phyloP scores from a whole-genome alignment of 2,329 filamentous ascomycete species.

The Aureobasidium uvarum region DNA sequence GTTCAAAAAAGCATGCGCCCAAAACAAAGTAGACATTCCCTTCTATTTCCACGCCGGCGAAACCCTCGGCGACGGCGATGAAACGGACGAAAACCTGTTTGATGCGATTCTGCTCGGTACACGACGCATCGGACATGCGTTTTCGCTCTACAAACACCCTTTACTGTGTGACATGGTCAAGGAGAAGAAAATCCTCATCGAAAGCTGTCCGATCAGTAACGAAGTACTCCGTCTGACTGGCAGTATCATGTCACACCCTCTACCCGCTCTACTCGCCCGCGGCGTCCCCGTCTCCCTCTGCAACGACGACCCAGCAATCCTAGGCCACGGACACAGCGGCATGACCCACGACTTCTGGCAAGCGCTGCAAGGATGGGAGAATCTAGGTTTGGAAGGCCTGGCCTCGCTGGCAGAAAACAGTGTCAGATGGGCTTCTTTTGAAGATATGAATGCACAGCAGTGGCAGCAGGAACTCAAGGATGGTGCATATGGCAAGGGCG shows the following conservation, averaged over 20 bases:
- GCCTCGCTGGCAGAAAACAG: constrained; percentile 90
- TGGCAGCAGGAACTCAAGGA: constrained; percentile 73
- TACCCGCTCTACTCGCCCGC: constrained; percentile 79
- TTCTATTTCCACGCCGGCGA: constrained; percentile 98
- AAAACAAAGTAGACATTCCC: constrained; percentile 76
- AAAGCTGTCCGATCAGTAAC: constrained; percentile 88
- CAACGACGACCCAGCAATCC: constrained; percentile 87
- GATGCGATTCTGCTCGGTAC: constrained; percentile 86
- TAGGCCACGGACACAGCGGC: constrained; percentile 77
- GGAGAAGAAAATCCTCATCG: constrained; percentile 81
- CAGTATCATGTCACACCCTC: constrained; percentile 72
- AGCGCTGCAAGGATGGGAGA: constrained; percentile 85
- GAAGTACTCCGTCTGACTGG: constrained; percentile 78
- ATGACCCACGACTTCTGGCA: constrained; percentile 96
- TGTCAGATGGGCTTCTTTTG: constrained; percentile 83
- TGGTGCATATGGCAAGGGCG: constrained; percentile 67
- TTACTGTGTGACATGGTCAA: constrained; percentile 85
- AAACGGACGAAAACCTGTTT: constrained; percentile 79
- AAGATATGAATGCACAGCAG: constrained; percentile 68
- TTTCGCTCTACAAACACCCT: constrained; percentile 87
- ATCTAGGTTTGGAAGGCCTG: constrained; percentile 81
- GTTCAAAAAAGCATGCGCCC: constrained; percentile 82
- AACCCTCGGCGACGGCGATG: constrained; percentile 73
- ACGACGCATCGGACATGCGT: constrained; percentile 84
- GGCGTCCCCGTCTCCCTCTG: constrained; percentile 81